Evolutionary conservation across 2,329 filamentous ascomycete genomes (phyloP).

Genomic region (Colletotrichum destructivum): DNA sequence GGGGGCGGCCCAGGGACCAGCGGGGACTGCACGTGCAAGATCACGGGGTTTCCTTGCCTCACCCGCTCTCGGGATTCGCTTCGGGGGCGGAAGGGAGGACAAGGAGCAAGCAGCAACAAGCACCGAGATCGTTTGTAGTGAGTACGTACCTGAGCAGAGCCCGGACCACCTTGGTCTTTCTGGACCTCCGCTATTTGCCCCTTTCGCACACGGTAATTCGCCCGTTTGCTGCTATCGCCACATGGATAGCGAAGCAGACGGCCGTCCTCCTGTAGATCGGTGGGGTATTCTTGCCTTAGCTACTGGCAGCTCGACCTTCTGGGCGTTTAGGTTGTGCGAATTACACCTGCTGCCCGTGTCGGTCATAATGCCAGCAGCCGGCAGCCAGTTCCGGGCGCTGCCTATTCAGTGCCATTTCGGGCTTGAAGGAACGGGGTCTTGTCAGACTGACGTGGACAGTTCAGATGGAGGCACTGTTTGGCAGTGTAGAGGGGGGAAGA

Average conservation of each 20-base stretch:
- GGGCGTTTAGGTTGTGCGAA: slow-evolving; percentile 24
- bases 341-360: slow-evolving; percentile 1
- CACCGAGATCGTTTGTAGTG: slow-evolving; percentile 8
- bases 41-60: slow-evolving; percentile 35
- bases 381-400: slow-evolving; percentile 8
- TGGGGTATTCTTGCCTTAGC: slow-evolving; percentile 37
- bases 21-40: slow-evolving; percentile 29
- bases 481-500: slow-evolving; percentile 18
- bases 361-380: slow-evolving; percentile 5
- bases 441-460: slow-evolving; percentile 25
- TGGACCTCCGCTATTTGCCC: slow-evolving; percentile 13
- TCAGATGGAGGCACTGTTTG: slow-evolving; percentile 17
- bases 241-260: slow-evolving; percentile 30
- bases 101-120: slow-evolving; percentile 9
- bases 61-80: slow-evolving; percentile 27
- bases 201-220: slow-evolving; percentile 13
- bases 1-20: slow-evolving; percentile 28
- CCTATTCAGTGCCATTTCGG: background rate
- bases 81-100: background rate
- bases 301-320: slow-evolving; percentile 21
- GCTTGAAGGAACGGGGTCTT: slow-evolving; percentile 2
- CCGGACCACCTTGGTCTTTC: slow-evolving; percentile 17
- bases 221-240: slow-evolving; percentile 23
- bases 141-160: slow-evolving; percentile 9
- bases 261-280: slow-evolving; percentile 39